Evolutionary conservation across 495 filamentous ascomycete species (phyloP).

Genomic region (Hypoxylon subgilvum): DNA sequence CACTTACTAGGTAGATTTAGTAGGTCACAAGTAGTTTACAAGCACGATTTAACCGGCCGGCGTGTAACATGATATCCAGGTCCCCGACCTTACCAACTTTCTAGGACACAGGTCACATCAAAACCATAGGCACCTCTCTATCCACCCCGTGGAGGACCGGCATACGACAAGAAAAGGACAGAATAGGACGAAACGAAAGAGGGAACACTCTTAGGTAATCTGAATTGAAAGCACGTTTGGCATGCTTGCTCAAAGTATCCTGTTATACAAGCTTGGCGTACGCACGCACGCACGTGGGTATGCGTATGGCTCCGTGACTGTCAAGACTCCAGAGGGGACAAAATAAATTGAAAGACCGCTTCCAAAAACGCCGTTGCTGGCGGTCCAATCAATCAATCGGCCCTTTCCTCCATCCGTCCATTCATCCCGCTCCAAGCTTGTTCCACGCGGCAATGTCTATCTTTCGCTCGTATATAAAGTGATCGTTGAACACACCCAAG

Average conservation of each 20-base stretch:
- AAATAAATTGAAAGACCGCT: no score
- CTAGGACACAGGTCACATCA: no score
- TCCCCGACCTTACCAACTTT: no score
- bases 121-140: no score
- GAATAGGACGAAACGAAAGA: neutral
- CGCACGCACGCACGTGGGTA: no score
- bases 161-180: no score
- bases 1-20: no score
- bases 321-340: no score
- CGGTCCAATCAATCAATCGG: no score
- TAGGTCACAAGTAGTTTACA: neutral
- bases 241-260: slow-evolving; percentile 5
- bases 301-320: no score
- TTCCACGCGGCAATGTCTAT: slow-evolving; percentile 9
- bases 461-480: slow-evolving; percentile 16
- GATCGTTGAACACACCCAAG: slow-evolving; percentile 16
- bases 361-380: slow-evolving; percentile 24
- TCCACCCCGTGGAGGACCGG: no score
- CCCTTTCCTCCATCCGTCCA: no score
- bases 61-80: slow-evolving; percentile 17
- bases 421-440: neutral
- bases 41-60: slow-evolving; percentile 21
- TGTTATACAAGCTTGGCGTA: slow-evolving; percentile 26
- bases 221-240: slow-evolving; percentile 14
- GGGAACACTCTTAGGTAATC: slow-evolving; percentile 13